Base-by-base conservation (phyloP, 306 rosid species). In the Adenanthera pavonina region DNA sequence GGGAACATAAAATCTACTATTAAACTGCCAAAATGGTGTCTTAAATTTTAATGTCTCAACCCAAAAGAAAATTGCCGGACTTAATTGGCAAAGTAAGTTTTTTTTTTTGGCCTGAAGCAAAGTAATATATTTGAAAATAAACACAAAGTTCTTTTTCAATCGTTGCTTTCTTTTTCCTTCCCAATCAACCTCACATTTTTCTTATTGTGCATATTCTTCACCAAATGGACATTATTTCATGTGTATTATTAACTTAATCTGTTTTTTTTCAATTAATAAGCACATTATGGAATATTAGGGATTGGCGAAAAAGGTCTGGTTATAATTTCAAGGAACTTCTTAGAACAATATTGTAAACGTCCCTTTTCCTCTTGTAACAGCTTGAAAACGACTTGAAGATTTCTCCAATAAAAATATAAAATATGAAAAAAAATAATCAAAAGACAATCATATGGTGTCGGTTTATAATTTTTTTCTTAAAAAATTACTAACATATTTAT, bases 371-470 rank as follows among this genome's bases (percentile, higher is more conserved):
- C 2, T 69, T 0, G 3, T 44, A 1, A 10, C 34, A 12, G 44
- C 19, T 69, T 46, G 75, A 69, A 69, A 46, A 69, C 25, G 75
- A 69, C 40, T 25, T 13, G n/a, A 54, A 44, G 38, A 12, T n/a
- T 43, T 68, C 19, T 43, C 5, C 73, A n/a, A 43, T 7, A 1
- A 8, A 12, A 6, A 67, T 19, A 2, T 53, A 6, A 53, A 53
- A 16, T 13, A 52, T n/a, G n/a, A n/a, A n/a, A n/a, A n/a, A n/a
- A n/a, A n/a, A n/a, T n/a, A n/a, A n/a, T 36, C 2, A 36, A 36
- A 4, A 36, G 40, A 36, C 40, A 36, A 36, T 36, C 40, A 36
- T 36, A 36, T 36, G 40, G 40, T 36, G 40, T 36, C 4, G 40
- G 40, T 41, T 41, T 41, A 41, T 41, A 41, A 41, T n/a, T n/a